Percentiles rank a stretch among this genome's conserved stretches.
Conservation (phyloP, 2,329 filamentous ascomycete genomes). For the Sclerotinia nivalis region DNA sequence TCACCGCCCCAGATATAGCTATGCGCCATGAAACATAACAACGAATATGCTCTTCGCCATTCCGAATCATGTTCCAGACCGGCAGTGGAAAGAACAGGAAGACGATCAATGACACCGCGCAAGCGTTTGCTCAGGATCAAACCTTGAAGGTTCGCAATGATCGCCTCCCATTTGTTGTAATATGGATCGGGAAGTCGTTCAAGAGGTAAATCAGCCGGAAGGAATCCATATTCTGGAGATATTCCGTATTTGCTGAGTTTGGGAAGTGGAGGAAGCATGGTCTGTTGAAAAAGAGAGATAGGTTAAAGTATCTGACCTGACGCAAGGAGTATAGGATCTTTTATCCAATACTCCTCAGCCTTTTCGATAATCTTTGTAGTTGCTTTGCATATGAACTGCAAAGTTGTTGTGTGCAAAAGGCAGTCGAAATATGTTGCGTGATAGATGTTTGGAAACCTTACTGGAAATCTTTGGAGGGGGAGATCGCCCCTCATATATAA, state of each 20-base stretch:
- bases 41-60: constrained; percentile 90
- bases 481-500: constrained; percentile 7
- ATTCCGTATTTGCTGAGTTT: constrained; percentile 76
- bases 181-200: constrained; percentile 82
- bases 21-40: constrained; percentile 89
- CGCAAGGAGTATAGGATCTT: constrained; percentile 65
- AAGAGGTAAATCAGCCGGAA: constrained; percentile 78
- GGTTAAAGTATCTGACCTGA: constrained; percentile 48
- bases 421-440: neutral
- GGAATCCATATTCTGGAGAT: constrained; percentile 78
- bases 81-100: constrained; percentile 81
- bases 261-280: constrained; percentile 60
- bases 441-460: neutral
- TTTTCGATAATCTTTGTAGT: constrained; percentile 41
- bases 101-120: constrained; percentile 72
- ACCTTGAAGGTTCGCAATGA: constrained; percentile 81
- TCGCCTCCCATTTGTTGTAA: constrained; percentile 92
- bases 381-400: constrained; percentile 32
- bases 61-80: constrained; percentile 81
- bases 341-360: constrained; percentile 64
- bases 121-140: constrained; percentile 84
- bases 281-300: constrained; percentile 30
- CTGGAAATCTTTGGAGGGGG: neutral
- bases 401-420: neutral
- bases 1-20: constrained; percentile 97